Base-by-base conservation (phyloP, 2,329 filamentous ascomycete species). In the Lecanicillium sp. region DNA sequence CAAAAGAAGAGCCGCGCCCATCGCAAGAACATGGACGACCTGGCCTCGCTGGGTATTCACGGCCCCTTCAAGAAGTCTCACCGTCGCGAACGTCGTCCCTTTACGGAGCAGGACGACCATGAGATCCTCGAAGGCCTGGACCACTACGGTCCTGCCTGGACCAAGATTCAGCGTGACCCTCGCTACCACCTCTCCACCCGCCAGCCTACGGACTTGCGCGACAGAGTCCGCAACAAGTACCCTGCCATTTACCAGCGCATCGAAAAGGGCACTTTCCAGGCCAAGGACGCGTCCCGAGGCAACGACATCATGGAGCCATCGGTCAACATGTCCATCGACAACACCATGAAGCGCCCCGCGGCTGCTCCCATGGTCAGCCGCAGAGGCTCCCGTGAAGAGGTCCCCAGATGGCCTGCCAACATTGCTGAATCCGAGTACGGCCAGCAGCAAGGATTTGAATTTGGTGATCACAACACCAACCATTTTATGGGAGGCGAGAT, bases 201-300 rank as follows among this genome's bases (percentile, higher is more conserved):
- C 37, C 77, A 81, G 53, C 79, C 81, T 1, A 84, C 80, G 0
- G 81, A 84, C 56, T 61, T 84, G 44, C 70, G 81, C 52, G 81
- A 84, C 53, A 71, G 81, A 19, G 72, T 83, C 26, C 73, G 81
- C 36, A 84, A 84, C 62, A 83, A 81, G 55, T 81, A 81, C 54
- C 77, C 78, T 3, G 73, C 73, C 12, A 74, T 78, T 26, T 83
- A 79, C 55, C 68, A 73, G 20, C 66, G 68, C 46, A 77, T 79
- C 38, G 77, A 81, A 56, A 79, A 79, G 61, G 73, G 74, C 26
- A 65, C 68, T 4, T 70, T 76, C 48, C 70, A 72, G 38, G 58
- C 67, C 50, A 70, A 73, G 54, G 68, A 75, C 12, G 59, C 62
- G 8, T 56, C 61, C 24, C 65, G 67, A 29, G 58, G 61, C 51